These are phyloP conservation scores for Fraxinus sp. DNA, from an alignment of 305 asterid genomes.

Conservation along the genomic window DNA sequence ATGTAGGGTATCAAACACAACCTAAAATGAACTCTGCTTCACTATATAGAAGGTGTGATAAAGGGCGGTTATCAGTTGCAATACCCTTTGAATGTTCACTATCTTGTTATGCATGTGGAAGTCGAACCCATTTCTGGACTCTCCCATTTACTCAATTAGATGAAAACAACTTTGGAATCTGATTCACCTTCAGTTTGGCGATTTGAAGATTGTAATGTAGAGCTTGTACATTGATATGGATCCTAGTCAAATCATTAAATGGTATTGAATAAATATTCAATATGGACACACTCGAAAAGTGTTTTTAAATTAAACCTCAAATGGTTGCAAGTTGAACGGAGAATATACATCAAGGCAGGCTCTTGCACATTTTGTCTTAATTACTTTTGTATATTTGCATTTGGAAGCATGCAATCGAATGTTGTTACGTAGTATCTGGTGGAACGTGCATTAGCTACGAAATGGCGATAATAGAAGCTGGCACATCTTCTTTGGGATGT, in stretches of 20 bases:
- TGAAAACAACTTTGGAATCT: neutral
- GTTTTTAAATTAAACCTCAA: neutral
- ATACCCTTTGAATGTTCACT: neutral
- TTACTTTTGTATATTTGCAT: neutral
- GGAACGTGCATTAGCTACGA: neutral
- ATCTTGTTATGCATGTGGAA: neutral
- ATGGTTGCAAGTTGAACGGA: neutral
- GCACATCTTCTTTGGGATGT: neutral
- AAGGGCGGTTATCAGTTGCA: neutral
- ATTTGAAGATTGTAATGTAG: neutral
- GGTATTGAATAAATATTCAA: neutral
- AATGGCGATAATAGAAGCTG: neutral
- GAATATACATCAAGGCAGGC: neutral
- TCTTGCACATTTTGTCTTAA: neutral
- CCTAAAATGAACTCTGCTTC: too few relatives aligned
- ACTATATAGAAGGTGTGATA: too few relatives aligned
- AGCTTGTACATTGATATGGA: neutral
- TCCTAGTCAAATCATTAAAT: neutral
- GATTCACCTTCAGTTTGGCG: neutral
- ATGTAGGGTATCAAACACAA: too few relatives aligned
- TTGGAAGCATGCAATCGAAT: neutral
- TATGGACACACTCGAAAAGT: neutral
- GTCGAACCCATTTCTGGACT: neutral
- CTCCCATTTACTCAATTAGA: neutral
- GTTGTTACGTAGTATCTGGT: neutral